Percentiles rank a stretch among this genome's conserved stretches.
Evolutionary conservation across 1,284 basidiomycete species (phyloP).

Genomic region (Exsudoporus floridanus): DNA sequence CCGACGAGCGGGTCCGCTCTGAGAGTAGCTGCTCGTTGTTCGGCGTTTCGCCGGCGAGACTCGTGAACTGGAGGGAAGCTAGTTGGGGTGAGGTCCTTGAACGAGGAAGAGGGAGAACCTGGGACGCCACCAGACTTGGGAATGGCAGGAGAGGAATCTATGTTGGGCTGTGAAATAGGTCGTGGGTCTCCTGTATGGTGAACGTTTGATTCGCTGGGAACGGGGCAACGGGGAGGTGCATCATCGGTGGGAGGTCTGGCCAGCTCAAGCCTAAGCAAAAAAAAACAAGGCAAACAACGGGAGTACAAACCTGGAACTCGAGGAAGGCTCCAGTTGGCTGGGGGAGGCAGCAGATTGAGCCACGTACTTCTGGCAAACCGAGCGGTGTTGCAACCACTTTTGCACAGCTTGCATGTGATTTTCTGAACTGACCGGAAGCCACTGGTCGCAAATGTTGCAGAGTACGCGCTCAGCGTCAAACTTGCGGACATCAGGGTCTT

Average conservation of each 20-base stretch:
- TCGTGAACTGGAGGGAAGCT: slow-evolving; percentile 55
- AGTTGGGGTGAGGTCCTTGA: slow-evolving; percentile 52
- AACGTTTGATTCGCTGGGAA: slow-evolving; percentile 14
- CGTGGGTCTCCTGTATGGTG: slow-evolving; percentile 8
- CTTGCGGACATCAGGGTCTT: slow-evolving; percentile 66
- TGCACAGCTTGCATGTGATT: slow-evolving; percentile 55
- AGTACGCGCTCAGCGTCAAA: slow-evolving; percentile 69
- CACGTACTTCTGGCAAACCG: slow-evolving; percentile 42
- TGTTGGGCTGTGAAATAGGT: slow-evolving; percentile 9
- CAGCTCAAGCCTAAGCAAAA: background rate
- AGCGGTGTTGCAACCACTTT: slow-evolving; percentile 52
- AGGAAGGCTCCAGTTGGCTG: slow-evolving; percentile 25
- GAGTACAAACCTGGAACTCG: slow-evolving; percentile 25
- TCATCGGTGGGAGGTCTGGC: slow-evolving; percentile 19
- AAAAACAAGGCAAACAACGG: background rate
- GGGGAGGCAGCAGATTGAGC: slow-evolving; percentile 8
- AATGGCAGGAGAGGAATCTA: slow-evolving; percentile 8
- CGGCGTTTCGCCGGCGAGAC: slow-evolving; percentile 66
- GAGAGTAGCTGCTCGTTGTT: slow-evolving; percentile 68
- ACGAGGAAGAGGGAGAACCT: slow-evolving; percentile 41
- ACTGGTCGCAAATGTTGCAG: slow-evolving; percentile 65
- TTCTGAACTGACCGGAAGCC: slow-evolving; percentile 54
- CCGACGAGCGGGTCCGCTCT: slow-evolving; percentile 60
- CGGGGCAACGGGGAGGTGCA: slow-evolving; percentile 4
- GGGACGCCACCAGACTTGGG: slow-evolving; percentile 21